Evolutionary conservation across 164 flowering plant species (phyloP).

Genomic region (Chimonanthus salicifolius): DNA sequence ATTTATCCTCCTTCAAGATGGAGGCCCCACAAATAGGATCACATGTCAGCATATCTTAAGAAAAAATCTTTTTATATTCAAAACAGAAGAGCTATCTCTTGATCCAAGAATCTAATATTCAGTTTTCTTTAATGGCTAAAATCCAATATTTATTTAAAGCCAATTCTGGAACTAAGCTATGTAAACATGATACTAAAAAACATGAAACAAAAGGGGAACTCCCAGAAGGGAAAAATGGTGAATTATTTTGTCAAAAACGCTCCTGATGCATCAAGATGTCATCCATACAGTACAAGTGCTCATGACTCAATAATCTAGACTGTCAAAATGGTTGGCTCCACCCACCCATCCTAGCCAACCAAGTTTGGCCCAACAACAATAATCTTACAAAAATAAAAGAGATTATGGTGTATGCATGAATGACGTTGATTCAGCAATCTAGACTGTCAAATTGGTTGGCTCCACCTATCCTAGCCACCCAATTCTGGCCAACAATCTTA

Average conservation of each 20-base stretch:
- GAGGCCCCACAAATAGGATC: neutral
- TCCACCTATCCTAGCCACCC: neutral
- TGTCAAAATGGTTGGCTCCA: neutral
- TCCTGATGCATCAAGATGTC: neutral
- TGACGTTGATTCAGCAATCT: neutral
- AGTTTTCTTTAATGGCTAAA: neutral
- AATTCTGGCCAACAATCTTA: no score
- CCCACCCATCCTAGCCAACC: neutral
- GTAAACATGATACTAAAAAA: neutral
- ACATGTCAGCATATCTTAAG: neutral
- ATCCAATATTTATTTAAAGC: neutral
- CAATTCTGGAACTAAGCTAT: neutral
- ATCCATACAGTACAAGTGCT: neutral
- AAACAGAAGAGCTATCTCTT: neutral
- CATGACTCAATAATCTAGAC: neutral
- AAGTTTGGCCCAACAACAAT: no score
- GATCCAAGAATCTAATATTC: neutral
- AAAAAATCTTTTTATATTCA: no score
- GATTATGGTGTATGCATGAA: no score
- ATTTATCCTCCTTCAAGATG: constrained; percentile 58
- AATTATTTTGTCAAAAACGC: neutral
- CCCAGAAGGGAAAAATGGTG: neutral
- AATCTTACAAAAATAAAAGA: no score
- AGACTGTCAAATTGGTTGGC: neutral
- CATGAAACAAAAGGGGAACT: neutral